These are phyloP conservation scores for Boletus patriciae DNA, from an alignment of 768 basidiomycete species.

Conservation along the genomic window DNA sequence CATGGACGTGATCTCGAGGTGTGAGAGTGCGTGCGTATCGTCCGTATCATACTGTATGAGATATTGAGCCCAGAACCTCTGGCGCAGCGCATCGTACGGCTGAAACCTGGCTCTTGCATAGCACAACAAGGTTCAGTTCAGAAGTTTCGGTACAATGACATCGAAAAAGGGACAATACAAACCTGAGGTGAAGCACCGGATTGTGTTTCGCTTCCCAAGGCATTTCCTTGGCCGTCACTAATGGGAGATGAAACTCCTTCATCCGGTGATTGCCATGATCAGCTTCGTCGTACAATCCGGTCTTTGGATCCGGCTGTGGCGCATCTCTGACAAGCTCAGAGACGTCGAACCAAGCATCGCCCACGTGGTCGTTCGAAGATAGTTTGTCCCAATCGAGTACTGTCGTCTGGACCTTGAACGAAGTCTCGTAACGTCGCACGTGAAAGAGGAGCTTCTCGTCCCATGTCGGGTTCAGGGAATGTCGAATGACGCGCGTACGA, in stretches of 20 bases:
- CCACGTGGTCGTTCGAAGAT: conserved; percentile 84
- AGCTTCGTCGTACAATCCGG: conserved; percentile 46
- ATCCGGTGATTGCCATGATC: conserved; percentile 47
- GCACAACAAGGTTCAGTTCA: conserved; percentile 7
- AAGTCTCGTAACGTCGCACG: conserved; percentile 81
- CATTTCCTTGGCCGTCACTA: conserved; percentile 60
- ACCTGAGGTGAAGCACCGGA: conserved; percentile 71
- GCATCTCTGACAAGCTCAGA: conserved; percentile 66
- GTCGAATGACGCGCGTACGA: conserved; percentile 84
- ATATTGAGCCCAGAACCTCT: conserved; percentile 88
- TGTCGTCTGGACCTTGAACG: conserved; percentile 74
- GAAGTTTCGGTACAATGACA: not conserved
- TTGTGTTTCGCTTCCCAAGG: conserved; percentile 72
- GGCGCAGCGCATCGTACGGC: conserved; percentile 88
- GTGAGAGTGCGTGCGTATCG: conserved; percentile 70
- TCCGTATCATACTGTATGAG: conserved; percentile 89
- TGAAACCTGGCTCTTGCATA: conserved; percentile 82
- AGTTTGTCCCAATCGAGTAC: conserved; percentile 98
- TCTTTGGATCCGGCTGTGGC: conserved; percentile 60
- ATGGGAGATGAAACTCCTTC: conserved; percentile 67
- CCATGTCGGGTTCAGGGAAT: conserved; percentile 85
- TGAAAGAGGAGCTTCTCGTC: conserved; percentile 96
- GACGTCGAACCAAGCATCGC: conserved; percentile 72
- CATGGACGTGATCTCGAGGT: conserved; percentile 89
- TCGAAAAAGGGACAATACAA: conserved; percentile 1